Evolutionary conservation across 139 green algal species (phyloP).

Genomic region (Chlorella ohadii): DNA sequence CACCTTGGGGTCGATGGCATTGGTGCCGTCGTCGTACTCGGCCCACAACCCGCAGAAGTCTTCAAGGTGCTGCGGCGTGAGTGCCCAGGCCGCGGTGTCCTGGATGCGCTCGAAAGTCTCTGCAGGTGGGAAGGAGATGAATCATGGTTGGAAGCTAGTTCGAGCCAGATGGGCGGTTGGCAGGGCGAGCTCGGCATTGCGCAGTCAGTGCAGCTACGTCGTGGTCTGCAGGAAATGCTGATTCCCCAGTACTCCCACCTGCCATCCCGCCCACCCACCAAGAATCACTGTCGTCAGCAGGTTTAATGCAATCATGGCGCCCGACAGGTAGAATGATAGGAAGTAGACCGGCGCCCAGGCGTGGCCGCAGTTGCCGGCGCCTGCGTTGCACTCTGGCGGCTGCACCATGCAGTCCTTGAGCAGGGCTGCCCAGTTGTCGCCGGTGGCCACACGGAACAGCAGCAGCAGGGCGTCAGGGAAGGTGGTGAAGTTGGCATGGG

Average conservation of each 20-base stretch:
- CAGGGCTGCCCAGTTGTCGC: slow-evolving; percentile 67
- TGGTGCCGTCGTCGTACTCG: slow-evolving; percentile 78
- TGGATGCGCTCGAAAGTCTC: slow-evolving; percentile 78
- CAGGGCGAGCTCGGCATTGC: no score
- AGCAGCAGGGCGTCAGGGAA: slow-evolving; percentile 40
- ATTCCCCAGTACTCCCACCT: no score
- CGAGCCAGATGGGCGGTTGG: no score
- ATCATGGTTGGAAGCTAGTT: no score
- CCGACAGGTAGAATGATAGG: slow-evolving; percentile 67
- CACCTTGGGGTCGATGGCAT: slow-evolving; percentile 64
- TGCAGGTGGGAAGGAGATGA: slow-evolving; percentile 79
- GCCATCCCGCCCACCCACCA: not conserved
- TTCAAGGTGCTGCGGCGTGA: slow-evolving; percentile 36
- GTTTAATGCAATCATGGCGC: slow-evolving; percentile 37
- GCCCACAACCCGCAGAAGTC: slow-evolving; percentile 82
- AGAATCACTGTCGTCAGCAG: not conserved
- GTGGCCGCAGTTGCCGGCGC: slow-evolving; percentile 44
- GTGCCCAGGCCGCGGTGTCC: slow-evolving; percentile 59
- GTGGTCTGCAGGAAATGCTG: no score
- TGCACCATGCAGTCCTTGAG: slow-evolving; percentile 63
- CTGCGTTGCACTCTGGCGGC: slow-evolving; percentile 56
- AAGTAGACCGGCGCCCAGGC: slow-evolving; percentile 72
- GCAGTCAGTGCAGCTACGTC: no score
- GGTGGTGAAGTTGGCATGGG: slow-evolving; percentile 74
- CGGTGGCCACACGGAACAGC: slow-evolving; percentile 68